phyloP scores from a whole-genome alignment of 768 basidiomycete species.

The Termitomyces sp. region DNA sequence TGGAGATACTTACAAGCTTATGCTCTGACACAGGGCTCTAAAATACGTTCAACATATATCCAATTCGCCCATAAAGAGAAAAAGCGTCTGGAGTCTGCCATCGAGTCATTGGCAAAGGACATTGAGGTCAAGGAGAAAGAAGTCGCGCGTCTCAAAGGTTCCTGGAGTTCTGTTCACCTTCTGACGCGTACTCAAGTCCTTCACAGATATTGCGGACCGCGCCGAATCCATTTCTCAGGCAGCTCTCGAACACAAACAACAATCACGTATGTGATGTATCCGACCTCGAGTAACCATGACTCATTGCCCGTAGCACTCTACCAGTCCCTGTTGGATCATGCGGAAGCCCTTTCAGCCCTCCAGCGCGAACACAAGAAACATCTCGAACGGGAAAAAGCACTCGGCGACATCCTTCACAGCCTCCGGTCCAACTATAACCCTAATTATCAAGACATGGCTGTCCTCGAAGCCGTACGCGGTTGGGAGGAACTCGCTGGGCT shows the following conservation, averaged over 20 bases:
- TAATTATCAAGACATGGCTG: slow-evolving; percentile 99
- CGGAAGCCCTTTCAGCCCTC: slow-evolving; percentile 72
- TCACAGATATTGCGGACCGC: slow-evolving; percentile 67
- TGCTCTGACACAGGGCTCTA: slow-evolving; percentile 59
- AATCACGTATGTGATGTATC: slow-evolving; percentile 60
- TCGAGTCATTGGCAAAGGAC: slow-evolving; percentile 49
- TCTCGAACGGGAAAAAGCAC: slow-evolving; percentile 65
- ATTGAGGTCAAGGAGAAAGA: slow-evolving; percentile 64
- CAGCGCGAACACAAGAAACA: slow-evolving; percentile 67
- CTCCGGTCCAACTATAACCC: slow-evolving; percentile 90
- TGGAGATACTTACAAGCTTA: background rate
- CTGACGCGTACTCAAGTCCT: background rate
- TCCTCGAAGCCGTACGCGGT: slow-evolving; percentile 91
- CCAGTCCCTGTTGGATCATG: slow-evolving; percentile 64
- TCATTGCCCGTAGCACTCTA: slow-evolving; percentile 60
- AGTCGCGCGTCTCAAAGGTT: slow-evolving; percentile 69
- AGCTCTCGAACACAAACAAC: slow-evolving; percentile 77
- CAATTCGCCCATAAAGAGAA: slow-evolving; percentile 87
- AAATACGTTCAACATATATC: slow-evolving; percentile 88
- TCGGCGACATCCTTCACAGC: slow-evolving; percentile 78
- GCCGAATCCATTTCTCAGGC: slow-evolving; percentile 76
- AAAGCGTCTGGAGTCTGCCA: slow-evolving; percentile 65
- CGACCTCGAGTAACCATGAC: background rate
- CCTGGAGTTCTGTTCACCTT: background rate
- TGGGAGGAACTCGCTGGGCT: slow-evolving; percentile 76